These are phyloP conservation scores for Taphrina communis DNA, from an alignment of 1,139 yeast genomes.

Conservation along the genomic window DNA sequence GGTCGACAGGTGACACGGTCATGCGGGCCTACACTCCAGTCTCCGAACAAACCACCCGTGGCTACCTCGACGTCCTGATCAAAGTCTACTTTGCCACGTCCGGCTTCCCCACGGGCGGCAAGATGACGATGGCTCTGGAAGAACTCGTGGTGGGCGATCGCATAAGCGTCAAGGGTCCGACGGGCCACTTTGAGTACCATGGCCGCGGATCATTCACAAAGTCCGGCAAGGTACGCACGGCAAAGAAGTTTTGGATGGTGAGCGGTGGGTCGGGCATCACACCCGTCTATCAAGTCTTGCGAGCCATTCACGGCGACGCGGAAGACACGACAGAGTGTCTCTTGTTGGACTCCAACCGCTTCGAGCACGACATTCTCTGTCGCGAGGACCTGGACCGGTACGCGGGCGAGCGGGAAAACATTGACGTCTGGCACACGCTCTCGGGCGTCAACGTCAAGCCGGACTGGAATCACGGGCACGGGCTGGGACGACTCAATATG, in stretches of 20 bases:
- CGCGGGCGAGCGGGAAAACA: slow-evolving; percentile 57
- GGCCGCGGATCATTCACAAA: slow-evolving; percentile 60
- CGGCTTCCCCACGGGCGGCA: slow-evolving; percentile 60
- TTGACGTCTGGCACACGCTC: slow-evolving; percentile 44
- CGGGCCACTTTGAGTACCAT: slow-evolving; percentile 79
- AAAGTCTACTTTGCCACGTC: slow-evolving; percentile 48
- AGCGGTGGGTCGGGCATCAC: slow-evolving; percentile 92
- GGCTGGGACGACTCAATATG: slow-evolving; percentile 43
- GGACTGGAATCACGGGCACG: slow-evolving; percentile 40
- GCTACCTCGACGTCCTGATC: slow-evolving; percentile 42
- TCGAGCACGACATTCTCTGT: slow-evolving; percentile 77
- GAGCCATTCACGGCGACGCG: slow-evolving; percentile 71
- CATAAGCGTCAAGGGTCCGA: slow-evolving; percentile 61
- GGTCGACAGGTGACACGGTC: slow-evolving; percentile 47
- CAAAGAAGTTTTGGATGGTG: slow-evolving; percentile 69
- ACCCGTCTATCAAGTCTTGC: slow-evolving; percentile 69
- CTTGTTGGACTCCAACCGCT: slow-evolving; percentile 77
- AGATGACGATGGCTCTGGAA: slow-evolving; percentile 77
- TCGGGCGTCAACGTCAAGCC: slow-evolving; percentile 34
- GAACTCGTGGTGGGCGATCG: slow-evolving; percentile 48
- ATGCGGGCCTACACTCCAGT: slow-evolving; percentile 60
- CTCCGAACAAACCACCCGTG: slow-evolving; percentile 47
- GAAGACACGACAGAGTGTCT: slow-evolving; percentile 81
- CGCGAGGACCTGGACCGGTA: slow-evolving; percentile 76
- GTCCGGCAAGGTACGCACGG: slow-evolving; percentile 58